phyloP scores from a whole-genome alignment of 768 basidiomycete genomes.

The Trichaptum fuscoviolaceum region DNA sequence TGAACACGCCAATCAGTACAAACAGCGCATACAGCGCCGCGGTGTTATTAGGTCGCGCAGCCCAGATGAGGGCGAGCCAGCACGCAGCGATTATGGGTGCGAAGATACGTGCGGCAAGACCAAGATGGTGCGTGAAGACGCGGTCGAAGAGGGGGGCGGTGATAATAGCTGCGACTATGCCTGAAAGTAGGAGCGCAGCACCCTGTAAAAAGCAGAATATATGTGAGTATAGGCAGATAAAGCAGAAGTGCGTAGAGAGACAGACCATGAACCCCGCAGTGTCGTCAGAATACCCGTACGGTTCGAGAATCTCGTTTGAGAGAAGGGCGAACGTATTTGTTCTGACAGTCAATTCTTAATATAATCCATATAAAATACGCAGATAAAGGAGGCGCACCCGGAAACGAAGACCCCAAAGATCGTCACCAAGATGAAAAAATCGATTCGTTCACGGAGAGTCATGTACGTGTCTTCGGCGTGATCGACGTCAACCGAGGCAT shows the following conservation, averaged over 20 bases:
- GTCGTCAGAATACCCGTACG: conserved; percentile 64
- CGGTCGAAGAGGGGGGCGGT: conserved; percentile 78
- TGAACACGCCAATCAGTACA: conserved; percentile 59
- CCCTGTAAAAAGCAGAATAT: conserved; percentile 26
- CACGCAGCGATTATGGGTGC: conserved; percentile 54
- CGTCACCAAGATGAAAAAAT: conserved; percentile 55
- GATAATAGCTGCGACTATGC: conserved; percentile 61
- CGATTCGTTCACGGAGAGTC: conserved; percentile 59
- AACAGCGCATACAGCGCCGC: conserved; percentile 62
- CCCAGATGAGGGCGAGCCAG: conserved; percentile 81
- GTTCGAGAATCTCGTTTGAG: conserved; percentile 61
- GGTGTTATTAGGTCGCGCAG: conserved; percentile 57
- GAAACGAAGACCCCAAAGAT: conserved; percentile 65
- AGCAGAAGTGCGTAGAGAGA: not conserved
- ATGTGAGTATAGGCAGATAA: not conserved
- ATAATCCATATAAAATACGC: not conserved
- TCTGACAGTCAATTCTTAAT: conserved; percentile 26
- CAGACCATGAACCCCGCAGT: conserved; percentile 54
- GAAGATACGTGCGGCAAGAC: conserved; percentile 50
- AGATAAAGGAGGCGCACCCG: conserved; percentile 38
- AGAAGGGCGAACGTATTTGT: conserved; percentile 61
- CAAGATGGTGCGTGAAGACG: conserved; percentile 72
- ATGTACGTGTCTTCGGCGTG: conserved; percentile 44
- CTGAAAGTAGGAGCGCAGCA: conserved; percentile 60
- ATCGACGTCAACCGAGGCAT: conserved; percentile 32